phyloP scores from a whole-genome alignment of 805 yeast genomes.

The Hanseniaspora hatyaiensis region DNA sequence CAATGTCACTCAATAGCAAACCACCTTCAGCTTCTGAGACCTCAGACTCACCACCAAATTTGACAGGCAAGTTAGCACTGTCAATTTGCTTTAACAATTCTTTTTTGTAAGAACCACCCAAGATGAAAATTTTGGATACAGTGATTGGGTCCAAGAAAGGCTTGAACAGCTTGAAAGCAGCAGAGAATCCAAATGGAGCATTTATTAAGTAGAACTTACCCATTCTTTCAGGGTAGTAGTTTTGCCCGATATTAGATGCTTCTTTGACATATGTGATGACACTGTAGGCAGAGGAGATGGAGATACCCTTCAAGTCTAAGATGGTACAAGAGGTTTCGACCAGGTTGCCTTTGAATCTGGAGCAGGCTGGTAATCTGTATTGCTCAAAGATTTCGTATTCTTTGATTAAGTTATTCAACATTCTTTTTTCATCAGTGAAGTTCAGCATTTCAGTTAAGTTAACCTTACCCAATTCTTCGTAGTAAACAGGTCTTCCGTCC shows the following conservation, averaged over 20 bases:
- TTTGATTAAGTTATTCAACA: slow-evolving; percentile 93
- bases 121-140: slow-evolving; percentile 82
- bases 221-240: slow-evolving; percentile 98
- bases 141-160: slow-evolving; percentile 96
- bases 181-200: slow-evolving; percentile 94
- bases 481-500: slow-evolving; percentile 93
- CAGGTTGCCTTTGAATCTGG: slow-evolving; percentile 63
- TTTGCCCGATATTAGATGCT: slow-evolving; percentile 89
- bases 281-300: slow-evolving; percentile 69
- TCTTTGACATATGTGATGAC: slow-evolving; percentile 82
- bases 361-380: slow-evolving; percentile 85
- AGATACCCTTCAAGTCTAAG: slow-evolving; percentile 87
- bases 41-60: slow-evolving; percentile 76
- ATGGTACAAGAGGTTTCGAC: slow-evolving; percentile 96
- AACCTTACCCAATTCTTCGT: slow-evolving; percentile 87
- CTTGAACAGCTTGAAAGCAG: slow-evolving; percentile 83
- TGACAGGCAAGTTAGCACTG: slow-evolving; percentile 76
- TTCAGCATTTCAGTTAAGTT: slow-evolving; percentile 83
- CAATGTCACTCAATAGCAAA: slow-evolving; percentile 74
- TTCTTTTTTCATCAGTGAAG: slow-evolving; percentile 87
- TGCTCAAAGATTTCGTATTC: slow-evolving; percentile 85
- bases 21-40: slow-evolving; percentile 63
- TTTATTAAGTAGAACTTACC: slow-evolving; percentile 92
- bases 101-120: slow-evolving; percentile 65
- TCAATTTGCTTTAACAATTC: slow-evolving; percentile 89